phyloP scores from a whole-genome alignment of 345 rosid genomes.

The Citropsis articulata region DNA sequence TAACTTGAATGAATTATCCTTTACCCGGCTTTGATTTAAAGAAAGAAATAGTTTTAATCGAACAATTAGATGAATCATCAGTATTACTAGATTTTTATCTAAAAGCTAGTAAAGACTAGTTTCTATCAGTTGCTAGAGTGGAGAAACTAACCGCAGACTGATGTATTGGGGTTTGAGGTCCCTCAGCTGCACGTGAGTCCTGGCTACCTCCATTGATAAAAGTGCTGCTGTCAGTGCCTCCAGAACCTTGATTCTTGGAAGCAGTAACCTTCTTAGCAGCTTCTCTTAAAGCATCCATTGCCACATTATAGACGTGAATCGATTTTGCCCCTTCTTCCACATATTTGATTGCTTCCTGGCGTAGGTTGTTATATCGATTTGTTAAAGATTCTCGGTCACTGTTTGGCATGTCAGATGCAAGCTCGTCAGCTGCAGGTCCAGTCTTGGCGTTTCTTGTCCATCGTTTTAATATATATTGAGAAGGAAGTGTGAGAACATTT shows the following conservation, averaged over 20 bases:
- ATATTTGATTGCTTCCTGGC: constrained; percentile 70
- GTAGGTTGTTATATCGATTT: constrained; percentile 57
- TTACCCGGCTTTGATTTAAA: too few species aligned
- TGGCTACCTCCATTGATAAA: constrained; percentile 42
- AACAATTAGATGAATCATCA: neutral
- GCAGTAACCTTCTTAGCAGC: constrained; percentile 63
- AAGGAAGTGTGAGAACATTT: constrained; percentile 70
- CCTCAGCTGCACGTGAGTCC: constrained; percentile 38
- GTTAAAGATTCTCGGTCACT: constrained; percentile 50
- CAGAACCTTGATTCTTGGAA: constrained; percentile 41
- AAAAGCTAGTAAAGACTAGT: neutral
- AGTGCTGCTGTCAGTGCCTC: constrained; percentile 25
- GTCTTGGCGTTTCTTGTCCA: constrained; percentile 81
- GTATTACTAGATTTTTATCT: neutral
- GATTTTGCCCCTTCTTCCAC: constrained; percentile 88
- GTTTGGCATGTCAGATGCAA: constrained; percentile 33
- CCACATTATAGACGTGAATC: constrained; percentile 59
- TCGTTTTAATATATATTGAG: constrained; percentile 60
- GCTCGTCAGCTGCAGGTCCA: constrained; percentile 38
- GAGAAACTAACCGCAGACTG: constrained; percentile 51
- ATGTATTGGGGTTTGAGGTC: constrained; percentile 27
- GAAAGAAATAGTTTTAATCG: neutral
- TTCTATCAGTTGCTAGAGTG: neutral
- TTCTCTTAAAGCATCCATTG: constrained; percentile 68
- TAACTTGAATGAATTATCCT: too few species aligned